These are phyloP conservation scores for Lomentospora prolificans DNA, from an alignment of 2,329 filamentous ascomycete genomes.

Conservation along the genomic window DNA sequence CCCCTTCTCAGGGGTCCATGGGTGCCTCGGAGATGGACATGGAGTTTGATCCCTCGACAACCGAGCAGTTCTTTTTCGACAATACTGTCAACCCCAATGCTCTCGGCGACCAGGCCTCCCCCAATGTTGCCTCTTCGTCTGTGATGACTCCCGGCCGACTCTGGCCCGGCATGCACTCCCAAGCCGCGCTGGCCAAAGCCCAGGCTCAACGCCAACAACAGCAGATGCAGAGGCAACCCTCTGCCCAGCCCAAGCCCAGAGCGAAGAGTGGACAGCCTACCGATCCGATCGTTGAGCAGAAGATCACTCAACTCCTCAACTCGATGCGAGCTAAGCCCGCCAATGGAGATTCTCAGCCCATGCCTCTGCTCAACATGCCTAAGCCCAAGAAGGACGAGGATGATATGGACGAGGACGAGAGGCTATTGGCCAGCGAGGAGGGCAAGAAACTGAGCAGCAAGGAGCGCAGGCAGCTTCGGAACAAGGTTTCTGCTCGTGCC, in stretches of 20 bases:
- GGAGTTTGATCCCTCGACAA: slow-evolving; percentile 33
- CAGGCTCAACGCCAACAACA: slow-evolving; percentile 53
- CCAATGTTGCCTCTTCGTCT: slow-evolving; percentile 34
- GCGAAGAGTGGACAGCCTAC: slow-evolving; percentile 41
- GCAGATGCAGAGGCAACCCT: slow-evolving; percentile 36
- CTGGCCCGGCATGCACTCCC: slow-evolving; percentile 90
- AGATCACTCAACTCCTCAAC: slow-evolving; percentile 84
- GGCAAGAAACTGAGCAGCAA: slow-evolving; percentile 99
- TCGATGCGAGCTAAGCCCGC: slow-evolving; percentile 74
- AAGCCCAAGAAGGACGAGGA: slow-evolving; percentile 87
- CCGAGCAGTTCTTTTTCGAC: slow-evolving; percentile 57
- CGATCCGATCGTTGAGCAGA: slow-evolving; percentile 76
- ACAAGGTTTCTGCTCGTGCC: slow-evolving; percentile 95
- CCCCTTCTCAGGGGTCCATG: slow-evolving; percentile 49
- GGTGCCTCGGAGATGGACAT: slow-evolving; percentile 59
- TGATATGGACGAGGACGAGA: slow-evolving; percentile 97
- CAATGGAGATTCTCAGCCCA: slow-evolving; percentile 26
- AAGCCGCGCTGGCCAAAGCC: slow-evolving; percentile 69
- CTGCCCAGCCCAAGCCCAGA: slow-evolving; percentile 33
- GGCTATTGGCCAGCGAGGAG: slow-evolving; percentile 87
- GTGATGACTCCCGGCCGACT: slow-evolving; percentile 50
- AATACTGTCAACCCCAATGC: slow-evolving; percentile 60
- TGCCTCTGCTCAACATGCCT: slow-evolving; percentile 54
- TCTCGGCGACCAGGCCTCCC: slow-evolving; percentile 45
- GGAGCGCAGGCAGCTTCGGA: slow-evolving; percentile 90